Conservation (phyloP, 495 filamentous ascomycete genomes). For the Darksidea phi region DNA sequence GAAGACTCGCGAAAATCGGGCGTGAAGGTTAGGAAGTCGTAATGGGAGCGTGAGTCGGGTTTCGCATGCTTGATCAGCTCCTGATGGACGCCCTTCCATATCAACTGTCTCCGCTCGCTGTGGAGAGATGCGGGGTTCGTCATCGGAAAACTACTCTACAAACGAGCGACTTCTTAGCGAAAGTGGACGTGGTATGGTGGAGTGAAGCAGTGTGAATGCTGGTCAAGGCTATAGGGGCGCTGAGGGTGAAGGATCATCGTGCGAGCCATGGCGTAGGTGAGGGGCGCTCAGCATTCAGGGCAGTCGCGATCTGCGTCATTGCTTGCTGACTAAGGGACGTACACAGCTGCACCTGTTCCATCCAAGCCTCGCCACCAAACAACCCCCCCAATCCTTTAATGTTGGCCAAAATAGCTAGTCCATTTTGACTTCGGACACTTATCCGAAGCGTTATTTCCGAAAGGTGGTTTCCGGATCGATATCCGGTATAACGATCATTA, state of each 20-base stretch:
- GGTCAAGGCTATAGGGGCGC: too few species aligned
- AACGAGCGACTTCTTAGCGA: neutral
- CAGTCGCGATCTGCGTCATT: neutral
- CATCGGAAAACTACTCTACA: neutral
- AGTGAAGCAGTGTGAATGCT: neutral
- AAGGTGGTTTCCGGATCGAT: too few species aligned
- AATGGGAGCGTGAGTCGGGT: constrained; percentile 24
- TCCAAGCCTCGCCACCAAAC: too few species aligned
- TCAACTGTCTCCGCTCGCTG: neutral
- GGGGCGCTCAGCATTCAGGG: neutral
- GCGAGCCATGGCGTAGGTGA: too few species aligned
- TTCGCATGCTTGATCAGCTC: constrained; percentile 18
- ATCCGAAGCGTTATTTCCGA: too few species aligned
- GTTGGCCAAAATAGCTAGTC: too few species aligned
- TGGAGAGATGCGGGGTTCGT: neutral
- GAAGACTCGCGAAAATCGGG: constrained; percentile 25
- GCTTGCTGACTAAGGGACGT: neutral
- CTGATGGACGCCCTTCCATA: neutral
- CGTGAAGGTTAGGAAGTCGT: constrained; percentile 15
- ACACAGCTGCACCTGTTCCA: neutral
- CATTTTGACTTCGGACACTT: too few species aligned
- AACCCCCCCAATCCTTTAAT: too few species aligned
- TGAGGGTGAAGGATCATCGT: too few species aligned
- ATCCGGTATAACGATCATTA: too few species aligned
- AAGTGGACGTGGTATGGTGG: neutral